phyloP scores from a whole-genome alignment of 805 yeast genomes.

The Cyberlindnera samutprakarnensis region DNA sequence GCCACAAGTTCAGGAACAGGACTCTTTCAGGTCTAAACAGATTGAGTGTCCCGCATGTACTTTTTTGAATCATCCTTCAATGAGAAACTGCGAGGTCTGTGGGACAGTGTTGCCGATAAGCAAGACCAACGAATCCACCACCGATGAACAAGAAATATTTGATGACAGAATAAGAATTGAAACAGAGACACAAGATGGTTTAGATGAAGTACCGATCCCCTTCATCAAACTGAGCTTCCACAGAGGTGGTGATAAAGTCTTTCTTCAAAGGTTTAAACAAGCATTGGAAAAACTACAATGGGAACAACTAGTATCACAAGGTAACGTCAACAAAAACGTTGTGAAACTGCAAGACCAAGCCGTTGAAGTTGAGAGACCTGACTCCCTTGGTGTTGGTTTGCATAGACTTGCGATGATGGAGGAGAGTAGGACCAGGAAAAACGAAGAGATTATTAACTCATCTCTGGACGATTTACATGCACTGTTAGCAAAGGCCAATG shows the following conservation, averaged over 20 bases:
- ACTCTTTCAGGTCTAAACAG: neutral
- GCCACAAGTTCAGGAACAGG: neutral
- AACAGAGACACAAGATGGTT: constrained; percentile 25
- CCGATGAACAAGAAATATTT: constrained; percentile 19
- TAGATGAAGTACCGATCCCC: constrained; percentile 9
- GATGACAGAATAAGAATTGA: constrained; percentile 26
- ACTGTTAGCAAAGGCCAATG: constrained; percentile 70
- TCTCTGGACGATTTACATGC: constrained; percentile 75
- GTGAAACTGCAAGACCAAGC: too few relatives aligned
- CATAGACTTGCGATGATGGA: constrained; percentile 58
- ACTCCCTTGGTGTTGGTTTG: constrained; percentile 49
- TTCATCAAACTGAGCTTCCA: constrained; percentile 70
- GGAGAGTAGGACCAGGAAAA: constrained; percentile 45
- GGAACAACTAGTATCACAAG: constrained; percentile 29
- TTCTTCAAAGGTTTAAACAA: constrained; percentile 38
- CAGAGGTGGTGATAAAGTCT: constrained; percentile 53
- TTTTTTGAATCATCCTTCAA: constrained; percentile 73
- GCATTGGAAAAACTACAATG: constrained; percentile 45
- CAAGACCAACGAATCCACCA: constrained; percentile 15
- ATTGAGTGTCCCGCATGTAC: constrained; percentile 55
- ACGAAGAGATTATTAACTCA: constrained; percentile 51
- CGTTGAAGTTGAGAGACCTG: constrained; percentile 20
- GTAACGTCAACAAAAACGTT: constrained; percentile 25
- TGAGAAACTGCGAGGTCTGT: constrained; percentile 80
- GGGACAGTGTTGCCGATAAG: constrained; percentile 45